Evolutionary conservation across 805 yeast genomes (phyloP), one percentile per base, ranked within the genome.

Genomic region (Pichia heedii): DNA sequence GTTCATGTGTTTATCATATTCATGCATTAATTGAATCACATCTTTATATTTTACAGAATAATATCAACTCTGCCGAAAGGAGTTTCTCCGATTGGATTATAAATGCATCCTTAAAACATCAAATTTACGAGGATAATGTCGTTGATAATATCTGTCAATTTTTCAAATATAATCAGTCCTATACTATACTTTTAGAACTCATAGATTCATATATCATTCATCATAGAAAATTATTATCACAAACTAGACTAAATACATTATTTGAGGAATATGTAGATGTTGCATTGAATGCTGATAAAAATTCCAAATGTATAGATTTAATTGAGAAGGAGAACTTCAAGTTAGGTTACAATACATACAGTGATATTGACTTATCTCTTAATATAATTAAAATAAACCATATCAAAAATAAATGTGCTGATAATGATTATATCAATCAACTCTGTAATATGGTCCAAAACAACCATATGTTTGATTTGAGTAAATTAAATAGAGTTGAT

Each of bases 71-170:
- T 2, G 16, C 15, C 3, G 15, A 29, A 3, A 16, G 15, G 1
- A 10, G 13, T 15, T 13, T 29, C 13, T 13, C 1, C 13, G 15
- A 29, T 29, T 29, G 32, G 32, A 13, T 27, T 7, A 15, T 12
- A 8, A 13, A 3, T 27, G 9, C n/a, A 12, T 15, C 6, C 15
- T 15, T 27, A 12, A n/a, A 6, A 2, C n/a, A 29, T 29, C 7
- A 9, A 7, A 38, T 44, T 0, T 57, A 57, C 46, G 74, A 70
- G 42, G 39, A 49, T 21, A 57, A 57, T 5, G 57, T 71, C 15
- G 37, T 67, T 19, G 37, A 41, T 29, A 29, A 16, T 29, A 13
- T 29, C 12, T 29, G 32, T 29, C 16, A 29, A 5, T 29, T 13
- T 29, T 29, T 13, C 32, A 3, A n/a, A 29, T 29, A 29, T 29